Evolutionary conservation across 371 early-diverging fungal species (phyloP).

Genomic region (Actinomucor elegans): DNA sequence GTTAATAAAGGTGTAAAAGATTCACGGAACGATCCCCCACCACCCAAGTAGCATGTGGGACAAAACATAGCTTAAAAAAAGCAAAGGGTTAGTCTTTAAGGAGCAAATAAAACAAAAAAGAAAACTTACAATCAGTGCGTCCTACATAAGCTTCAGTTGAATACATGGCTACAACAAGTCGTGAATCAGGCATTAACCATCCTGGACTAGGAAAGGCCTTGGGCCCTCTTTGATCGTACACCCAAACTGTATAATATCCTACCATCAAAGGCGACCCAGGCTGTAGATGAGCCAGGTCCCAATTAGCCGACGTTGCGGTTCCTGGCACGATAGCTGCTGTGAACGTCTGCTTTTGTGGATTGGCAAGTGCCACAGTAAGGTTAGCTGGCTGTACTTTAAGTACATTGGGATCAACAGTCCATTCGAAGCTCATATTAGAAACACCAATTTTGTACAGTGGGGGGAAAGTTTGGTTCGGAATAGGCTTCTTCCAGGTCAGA

Average conservation of each 20-base stretch:
- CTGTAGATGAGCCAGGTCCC: constrained; percentile 38
- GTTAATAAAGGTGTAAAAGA: constrained; percentile 26
- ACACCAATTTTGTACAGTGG: constrained; percentile 47
- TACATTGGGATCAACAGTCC: constrained; percentile 38
- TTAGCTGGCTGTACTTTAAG: constrained; percentile 45
- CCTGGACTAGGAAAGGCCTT: constrained; percentile 48
- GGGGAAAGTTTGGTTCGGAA: constrained; percentile 44
- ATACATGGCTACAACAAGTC: constrained; percentile 44
- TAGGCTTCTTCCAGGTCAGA: constrained; percentile 50
- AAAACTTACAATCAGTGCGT: constrained; percentile 43
- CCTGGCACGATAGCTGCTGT: constrained; percentile 42
- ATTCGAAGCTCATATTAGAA: constrained; percentile 45
- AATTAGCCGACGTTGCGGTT: constrained; percentile 42
- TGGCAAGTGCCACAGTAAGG: constrained; percentile 43
- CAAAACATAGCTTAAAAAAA: constrained; percentile 44
- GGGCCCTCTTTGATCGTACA: constrained; percentile 50
- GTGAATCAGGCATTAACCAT: constrained; percentile 47
- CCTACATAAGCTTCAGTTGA: constrained; percentile 47
- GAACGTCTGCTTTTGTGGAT: constrained; percentile 44
- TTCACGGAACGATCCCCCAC: constrained; percentile 25
- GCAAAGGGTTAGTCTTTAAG: not conserved
- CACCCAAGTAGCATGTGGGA: constrained; percentile 44
- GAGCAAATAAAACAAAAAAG: not conserved
- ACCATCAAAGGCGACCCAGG: constrained; percentile 40
- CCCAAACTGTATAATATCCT: constrained; percentile 48